Conservation (phyloP, 345 rosid species). For the Syzygium grande region DNA sequence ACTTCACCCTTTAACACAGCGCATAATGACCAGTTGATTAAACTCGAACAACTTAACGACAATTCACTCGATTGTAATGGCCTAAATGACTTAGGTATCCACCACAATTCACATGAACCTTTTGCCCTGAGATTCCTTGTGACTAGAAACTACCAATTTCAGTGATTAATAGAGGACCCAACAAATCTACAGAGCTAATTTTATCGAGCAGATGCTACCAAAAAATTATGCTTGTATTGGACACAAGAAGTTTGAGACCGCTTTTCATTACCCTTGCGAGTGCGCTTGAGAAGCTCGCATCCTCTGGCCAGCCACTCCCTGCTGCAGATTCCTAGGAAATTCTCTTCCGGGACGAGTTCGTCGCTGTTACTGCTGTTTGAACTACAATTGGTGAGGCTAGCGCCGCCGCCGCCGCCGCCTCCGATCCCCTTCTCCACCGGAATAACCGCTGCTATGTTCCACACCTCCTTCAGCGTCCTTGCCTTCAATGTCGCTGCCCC, state of each 20-base stretch:
- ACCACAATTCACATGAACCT: neutral
- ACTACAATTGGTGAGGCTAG: slow-evolving; percentile 53
- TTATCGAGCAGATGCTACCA: neutral
- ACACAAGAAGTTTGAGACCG: neutral
- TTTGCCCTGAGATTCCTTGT: neutral
- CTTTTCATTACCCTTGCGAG: slow-evolving; percentile 62
- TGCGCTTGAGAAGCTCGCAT: slow-evolving; percentile 87
- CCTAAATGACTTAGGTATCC: neutral
- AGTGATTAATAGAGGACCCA: neutral
- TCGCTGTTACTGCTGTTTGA: slow-evolving; percentile 78
- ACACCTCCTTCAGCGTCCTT: slow-evolving; percentile 73
- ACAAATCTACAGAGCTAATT: neutral
- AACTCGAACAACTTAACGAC: neutral
- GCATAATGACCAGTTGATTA: neutral
- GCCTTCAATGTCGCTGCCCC: slow-evolving; percentile 92
- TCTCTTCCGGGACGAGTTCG: slow-evolving; percentile 77
- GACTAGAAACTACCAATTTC: neutral
- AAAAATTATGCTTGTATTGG: neutral
- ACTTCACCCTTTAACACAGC: neutral
- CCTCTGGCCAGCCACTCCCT: slow-evolving; percentile 91
- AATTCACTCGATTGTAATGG: neutral
- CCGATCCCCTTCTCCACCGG: slow-evolving; percentile 71
- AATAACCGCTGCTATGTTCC: slow-evolving; percentile 91
- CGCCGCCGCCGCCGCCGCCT: slow-evolving; percentile 25
- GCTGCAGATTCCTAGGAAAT: slow-evolving; percentile 75